phyloP scores from a whole-genome alignment of 805 yeast species.

The Yamadazyma kitorensis region DNA sequence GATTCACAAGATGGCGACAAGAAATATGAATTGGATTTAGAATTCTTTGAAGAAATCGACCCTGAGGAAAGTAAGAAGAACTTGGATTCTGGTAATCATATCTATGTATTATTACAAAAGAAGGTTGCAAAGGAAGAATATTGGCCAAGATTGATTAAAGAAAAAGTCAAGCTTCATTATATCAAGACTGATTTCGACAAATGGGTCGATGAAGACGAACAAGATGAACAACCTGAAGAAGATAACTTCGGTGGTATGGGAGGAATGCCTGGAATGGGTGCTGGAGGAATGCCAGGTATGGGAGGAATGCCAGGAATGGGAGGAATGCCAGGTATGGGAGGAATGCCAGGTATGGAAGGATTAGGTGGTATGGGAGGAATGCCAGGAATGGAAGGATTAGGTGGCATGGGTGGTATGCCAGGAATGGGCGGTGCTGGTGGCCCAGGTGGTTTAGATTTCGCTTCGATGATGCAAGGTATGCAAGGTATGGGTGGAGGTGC shows the following conservation, averaged over 20 bases:
- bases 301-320: constrained; percentile 16
- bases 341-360: constrained; percentile 31
- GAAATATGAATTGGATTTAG: constrained; percentile 65
- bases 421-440: constrained; percentile 23
- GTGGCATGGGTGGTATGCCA: constrained; percentile 18
- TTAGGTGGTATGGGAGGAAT: constrained; percentile 32
- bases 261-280: constrained; percentile 18
- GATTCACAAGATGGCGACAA: constrained; percentile 32
- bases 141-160: constrained; percentile 96
- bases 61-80: constrained; percentile 59
- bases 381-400: constrained; percentile 32
- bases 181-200: constrained; percentile 93
- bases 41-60: constrained; percentile 74
- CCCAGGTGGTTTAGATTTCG: constrained; percentile 25
- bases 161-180: constrained; percentile 72
- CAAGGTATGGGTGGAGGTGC: constrained; percentile 28
- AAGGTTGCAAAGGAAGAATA: constrained; percentile 64
- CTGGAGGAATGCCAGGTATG: constrained; percentile 31
- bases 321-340: constrained; percentile 21
- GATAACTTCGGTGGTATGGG: constrained; percentile 35
- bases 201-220: constrained; percentile 99
- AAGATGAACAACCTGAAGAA: constrained; percentile 62
- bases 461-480: constrained; percentile 22
- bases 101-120: constrained; percentile 68
- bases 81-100: constrained; percentile 55